Base-by-base conservation (phyloP, 2,329 filamentous ascomycete genomes). In the Calonectria leucothoes region DNA sequence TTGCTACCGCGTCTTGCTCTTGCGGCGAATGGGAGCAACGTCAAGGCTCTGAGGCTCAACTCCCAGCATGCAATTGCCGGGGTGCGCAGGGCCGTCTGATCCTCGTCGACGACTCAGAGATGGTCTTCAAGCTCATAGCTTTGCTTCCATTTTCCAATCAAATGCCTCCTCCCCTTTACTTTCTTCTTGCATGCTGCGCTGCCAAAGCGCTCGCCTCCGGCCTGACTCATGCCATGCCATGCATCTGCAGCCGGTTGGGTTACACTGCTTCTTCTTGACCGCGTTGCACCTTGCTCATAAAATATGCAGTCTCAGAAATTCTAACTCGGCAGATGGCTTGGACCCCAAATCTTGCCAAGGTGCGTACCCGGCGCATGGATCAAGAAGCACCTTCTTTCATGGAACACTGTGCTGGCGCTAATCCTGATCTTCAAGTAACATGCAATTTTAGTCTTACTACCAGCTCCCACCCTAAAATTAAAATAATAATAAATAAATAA, bases 231-330 rank as follows among this genome's bases (percentile, higher is more conserved):
- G 27, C 20, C 37, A 48, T 48, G 25, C 25, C 6, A 45, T 31
- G 37, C 37, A 42, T 31, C 61, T 59, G 51, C 27, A 55, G n/a
- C 33, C 17, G 8, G 63, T 64, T n/a, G 11, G 48, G 69, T 66
- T 48, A 27, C 61, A 71, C 69, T 23, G 31, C 69, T 27, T 27
- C 20, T n/a, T n/a, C n/a, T n/a, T 51, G n/a, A 51, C 51, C 23
- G 39, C 69, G 45, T 59, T 31, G 39, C 63, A 66, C 61, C n/a
- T 39, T 31, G 51, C 27, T 49, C 51, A 31, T 49, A 59, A 66
- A 59, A 37, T 45, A 66, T 48, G 63, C 51, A 37, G 45, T 55
- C 52, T 55, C 39, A n/a, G 42, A 63, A 23, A 29, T 51, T 33
- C 15, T 48, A 14, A 45, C 57, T 69, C 35, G 51, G 31, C 35